Base-by-base conservation (phyloP, 306 rosid species). In the Prunus armeniaca region DNA sequence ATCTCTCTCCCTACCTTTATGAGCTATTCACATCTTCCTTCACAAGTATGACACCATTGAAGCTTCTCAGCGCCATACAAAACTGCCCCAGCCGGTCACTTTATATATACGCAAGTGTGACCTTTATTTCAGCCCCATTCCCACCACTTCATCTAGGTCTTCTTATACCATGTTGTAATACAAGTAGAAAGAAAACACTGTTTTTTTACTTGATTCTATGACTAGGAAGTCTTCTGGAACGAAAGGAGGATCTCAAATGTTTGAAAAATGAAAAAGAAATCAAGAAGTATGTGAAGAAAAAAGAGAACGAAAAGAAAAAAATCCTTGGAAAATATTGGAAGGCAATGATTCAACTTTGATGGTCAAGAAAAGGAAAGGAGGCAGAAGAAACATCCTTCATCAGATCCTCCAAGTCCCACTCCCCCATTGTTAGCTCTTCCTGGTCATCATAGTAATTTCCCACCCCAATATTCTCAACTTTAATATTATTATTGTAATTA, bases 401-500 rank as follows among this genome's bases (percentile, higher is more conserved):
- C 84, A 95, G 82, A 61, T 90, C 96, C 71, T 91, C 97, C 72
- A 90, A 89, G 57, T 88, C 93, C 99, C 97, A 95, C 55, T 89
- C 97, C 82, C 89, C 91, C 74, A 87, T 71, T 63, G 89, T 86
- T 66, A 90, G 75, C 74, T 86, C 87, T 57, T 90, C 84, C 3
- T 87, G 91, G 71, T 88, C 82, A 9, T 87, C 90, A 75, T 85
- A 86, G 51, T 69, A 86, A 82, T 80, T 84, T 79, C 88, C 97
- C 80, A 73, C 76, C 80, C 81, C 89, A 66, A 7, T 71, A 79
- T 67, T 86, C 19, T 87, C 84, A 45, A 22, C 52, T 77, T 83
- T 87, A 24, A 78, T 78, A 69, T 61, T 80, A 41, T 58, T 82
- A 70, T 46, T 69, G 64, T 54, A 72, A 70, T 62, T 67, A 78